Evolutionary conservation across 306 rosid genomes (phyloP), one percentile per base, ranked within the genome.

Genomic region (Vigna hirtella): DNA sequence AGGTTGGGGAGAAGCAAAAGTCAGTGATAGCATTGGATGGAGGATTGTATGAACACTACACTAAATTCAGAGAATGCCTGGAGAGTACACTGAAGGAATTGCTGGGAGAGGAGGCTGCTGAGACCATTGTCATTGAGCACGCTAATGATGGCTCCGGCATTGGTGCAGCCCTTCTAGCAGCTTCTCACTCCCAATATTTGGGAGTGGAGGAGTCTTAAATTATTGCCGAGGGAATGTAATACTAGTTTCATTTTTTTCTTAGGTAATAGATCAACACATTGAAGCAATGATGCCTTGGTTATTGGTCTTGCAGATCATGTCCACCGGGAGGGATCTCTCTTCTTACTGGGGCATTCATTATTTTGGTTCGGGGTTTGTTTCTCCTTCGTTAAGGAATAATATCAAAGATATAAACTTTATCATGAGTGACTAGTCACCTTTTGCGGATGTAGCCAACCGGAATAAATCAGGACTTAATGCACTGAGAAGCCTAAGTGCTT

Each of bases 61-160:
- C 85, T 0, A 85, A 95, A 74, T 91, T 95, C 91, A 87, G 97
- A 4, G 69, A 49, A 76, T 79, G 90, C 74, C 57, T 93, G 88
- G 96, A 93, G 93, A 80, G 84, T 69, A 73, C 99, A 47, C 89
- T 95, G 40, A 82, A 86, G 48, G 98, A 95, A 61, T 78, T 95
- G 85, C 81, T 95, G 63, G 99, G 97, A 58, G 98, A 84, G 12
- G 89, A 91, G 66, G 89, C 79, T 1, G 92, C 98, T 2, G 84
- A 86, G 7, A 87, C 77, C 77, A 56, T 93, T 72, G 87, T 85
- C 20, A 55, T 93, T 48, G 88, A 89, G 86, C 98, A 79, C 74
- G 91, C 96, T 15, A 93, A 84, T 4, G 99, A 95, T 48, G 99
- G 99, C 63, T 95, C 99, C 0, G 99, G 99, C 79, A 90, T 93